These are phyloP conservation scores for Amoeboaphelidium protococcarum DNA, from an alignment of 371 early-diverging fungal genomes.

Conservation along the genomic window DNA sequence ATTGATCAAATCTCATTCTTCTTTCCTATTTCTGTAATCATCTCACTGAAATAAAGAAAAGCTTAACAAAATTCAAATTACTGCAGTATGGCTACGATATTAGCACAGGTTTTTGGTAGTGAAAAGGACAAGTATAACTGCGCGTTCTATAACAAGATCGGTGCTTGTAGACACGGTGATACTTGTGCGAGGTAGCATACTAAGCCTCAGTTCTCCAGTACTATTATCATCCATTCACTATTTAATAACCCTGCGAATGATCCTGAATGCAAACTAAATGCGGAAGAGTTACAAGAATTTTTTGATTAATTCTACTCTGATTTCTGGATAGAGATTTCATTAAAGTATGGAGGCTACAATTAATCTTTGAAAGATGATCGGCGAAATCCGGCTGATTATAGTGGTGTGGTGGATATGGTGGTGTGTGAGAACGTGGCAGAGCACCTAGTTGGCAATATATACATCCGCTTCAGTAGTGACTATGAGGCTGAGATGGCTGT, in stretches of 20 bases:
- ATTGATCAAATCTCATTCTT: neutral
- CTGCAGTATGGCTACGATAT: neutral
- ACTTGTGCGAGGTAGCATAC: conserved; percentile 91
- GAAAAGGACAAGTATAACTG: conserved; percentile 94
- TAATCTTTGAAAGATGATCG: no score
- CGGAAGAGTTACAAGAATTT: conserved; percentile 57
- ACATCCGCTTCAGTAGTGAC: conserved; percentile 64
- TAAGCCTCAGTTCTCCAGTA: conserved; percentile 80
- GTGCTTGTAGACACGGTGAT: conserved; percentile 92
- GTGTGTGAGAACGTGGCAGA: conserved; percentile 95
- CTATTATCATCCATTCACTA: conserved; percentile 73
- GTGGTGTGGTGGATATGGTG: conserved; percentile 82
- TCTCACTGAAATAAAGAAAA: neutral
- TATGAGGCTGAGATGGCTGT: conserved; percentile 78
- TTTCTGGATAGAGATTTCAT: conserved; percentile 74
- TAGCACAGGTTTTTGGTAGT: conserved; percentile 78
- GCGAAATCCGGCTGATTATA: no score
- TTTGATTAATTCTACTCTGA: conserved; percentile 94
- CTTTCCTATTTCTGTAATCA: neutral
- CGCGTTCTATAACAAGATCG: conserved; percentile 94
- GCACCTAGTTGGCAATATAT: conserved; percentile 78
- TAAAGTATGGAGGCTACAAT: conserved; percentile 78
- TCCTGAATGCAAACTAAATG: conserved; percentile 31
- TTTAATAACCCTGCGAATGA: conserved; percentile 80
- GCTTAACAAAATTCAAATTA: no score